Evolutionary conservation across 148 eudicot species (phyloP).

Genomic region (Rhododendron vialii): DNA sequence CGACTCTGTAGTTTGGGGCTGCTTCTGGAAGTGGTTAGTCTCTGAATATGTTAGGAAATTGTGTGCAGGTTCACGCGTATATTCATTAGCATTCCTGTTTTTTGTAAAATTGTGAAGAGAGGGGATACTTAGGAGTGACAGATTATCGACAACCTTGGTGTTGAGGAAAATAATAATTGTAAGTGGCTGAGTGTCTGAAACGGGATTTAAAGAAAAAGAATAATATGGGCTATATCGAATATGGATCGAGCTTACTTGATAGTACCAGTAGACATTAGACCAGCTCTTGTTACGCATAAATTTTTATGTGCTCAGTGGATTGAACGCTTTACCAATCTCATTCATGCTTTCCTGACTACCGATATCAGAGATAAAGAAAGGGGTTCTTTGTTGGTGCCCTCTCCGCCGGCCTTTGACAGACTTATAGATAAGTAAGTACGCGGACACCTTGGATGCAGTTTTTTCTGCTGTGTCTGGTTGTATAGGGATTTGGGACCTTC

Average conservation of each 20-base stretch:
- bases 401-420: background rate
- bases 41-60: background rate
- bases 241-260: background rate
- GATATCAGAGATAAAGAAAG: background rate
- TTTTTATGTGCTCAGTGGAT: background rate
- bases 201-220: background rate
- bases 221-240: background rate
- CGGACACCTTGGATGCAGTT: background rate
- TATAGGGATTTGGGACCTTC: background rate
- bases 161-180: background rate
- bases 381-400: background rate
- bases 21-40: background rate
- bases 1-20: background rate
- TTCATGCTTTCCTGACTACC: background rate
- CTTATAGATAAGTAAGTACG: background rate
- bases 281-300: background rate
- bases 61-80: background rate
- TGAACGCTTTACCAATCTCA: background rate
- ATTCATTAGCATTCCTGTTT: background rate
- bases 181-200: background rate
- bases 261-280: background rate
- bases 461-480: background rate
- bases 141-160: background rate
- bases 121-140: background rate
- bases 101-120: background rate